These are phyloP conservation scores for Fusarium tricinctum DNA, from an alignment of 2,329 filamentous ascomycete species.

Conservation along the genomic window DNA sequence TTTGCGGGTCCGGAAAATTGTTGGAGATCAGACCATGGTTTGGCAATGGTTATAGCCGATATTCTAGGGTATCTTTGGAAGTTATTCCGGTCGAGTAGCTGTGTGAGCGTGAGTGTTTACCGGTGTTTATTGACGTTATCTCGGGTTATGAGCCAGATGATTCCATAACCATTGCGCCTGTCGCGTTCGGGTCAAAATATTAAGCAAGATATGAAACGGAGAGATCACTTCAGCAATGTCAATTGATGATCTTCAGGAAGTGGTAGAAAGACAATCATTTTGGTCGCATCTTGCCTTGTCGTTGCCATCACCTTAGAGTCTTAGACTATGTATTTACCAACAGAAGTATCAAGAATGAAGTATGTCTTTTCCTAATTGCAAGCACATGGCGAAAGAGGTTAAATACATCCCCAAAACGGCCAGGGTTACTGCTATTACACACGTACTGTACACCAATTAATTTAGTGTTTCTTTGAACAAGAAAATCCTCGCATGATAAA, in stretches of 20 bases:
- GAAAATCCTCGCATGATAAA: not conserved
- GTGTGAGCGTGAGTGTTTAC: not conserved
- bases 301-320: too few relatives aligned
- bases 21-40: conserved; percentile 6
- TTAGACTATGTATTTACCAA: too few relatives aligned
- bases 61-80: not conserved
- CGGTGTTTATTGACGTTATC: not conserved
- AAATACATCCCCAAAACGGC: too few relatives aligned
- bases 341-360: too few relatives aligned
- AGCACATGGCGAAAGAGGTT: too few relatives aligned
- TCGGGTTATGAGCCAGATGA: not conserved
- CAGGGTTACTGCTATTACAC: not conserved
- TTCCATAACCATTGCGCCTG: not conserved
- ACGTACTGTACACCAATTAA: not conserved
- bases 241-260: not conserved
- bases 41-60: not conserved
- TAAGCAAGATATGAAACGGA: not conserved
- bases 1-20: conserved; percentile 8
- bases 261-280: too few relatives aligned
- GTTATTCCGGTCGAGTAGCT: conserved; percentile 2
- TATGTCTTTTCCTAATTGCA: too few relatives aligned
- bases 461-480: not conserved
- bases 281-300: too few relatives aligned
- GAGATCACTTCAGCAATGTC: not conserved
- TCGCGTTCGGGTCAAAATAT: not conserved